Evolutionary conservation across 306 rosid species (phyloP), one percentile per base, ranked within the genome.

Genomic region (Pyrus bretschneideri): DNA sequence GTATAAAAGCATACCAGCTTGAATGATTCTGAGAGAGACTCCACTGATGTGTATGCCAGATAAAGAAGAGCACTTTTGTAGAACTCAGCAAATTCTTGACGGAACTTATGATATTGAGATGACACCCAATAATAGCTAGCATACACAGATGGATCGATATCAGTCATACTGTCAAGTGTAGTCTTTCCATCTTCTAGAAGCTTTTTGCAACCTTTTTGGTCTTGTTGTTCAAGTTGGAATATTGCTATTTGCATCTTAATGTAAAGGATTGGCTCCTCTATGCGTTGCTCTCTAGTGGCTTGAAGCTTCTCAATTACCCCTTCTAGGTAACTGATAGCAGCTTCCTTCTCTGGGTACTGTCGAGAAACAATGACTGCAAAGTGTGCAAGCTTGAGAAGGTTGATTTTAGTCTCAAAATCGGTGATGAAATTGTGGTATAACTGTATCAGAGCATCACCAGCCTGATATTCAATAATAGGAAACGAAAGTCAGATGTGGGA

Each of bases 361-460:
- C 99, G 91, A 73, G 99, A 96, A 40, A 96, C 99, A 78, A 91
- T 93, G 72, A 96, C 99, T 38, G 97, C 96, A 85, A 96, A 93
- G 86, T 96, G 99, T 18, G 99, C 99, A 80, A 96, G 98, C 90
- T 96, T 96, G 84, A 96, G 96, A 78, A 91, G 98, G 83, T 96
- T 96, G 83, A 96, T 92, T 80, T 96, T 96, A 21, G 99, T 96
- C 89, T 96, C 99, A 44, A 96, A 96, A 85, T 96, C 98, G 0
- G 99, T 93, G 87, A 96, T 93, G 93, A 96, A 96, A 81, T 96
- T 96, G 84, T 96, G 89, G 80, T 96, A 96, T 58, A 96, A 77
- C 82, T 93, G 99, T 68, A 96, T 96, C 59, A 96, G 83, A 71
- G 98, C 99, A 85, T 96, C 99, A 3, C 99, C 99, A 67, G 99